These are phyloP conservation scores for Pichia phayaonensis DNA, from an alignment of 805 yeast species.

Conservation along the genomic window DNA sequence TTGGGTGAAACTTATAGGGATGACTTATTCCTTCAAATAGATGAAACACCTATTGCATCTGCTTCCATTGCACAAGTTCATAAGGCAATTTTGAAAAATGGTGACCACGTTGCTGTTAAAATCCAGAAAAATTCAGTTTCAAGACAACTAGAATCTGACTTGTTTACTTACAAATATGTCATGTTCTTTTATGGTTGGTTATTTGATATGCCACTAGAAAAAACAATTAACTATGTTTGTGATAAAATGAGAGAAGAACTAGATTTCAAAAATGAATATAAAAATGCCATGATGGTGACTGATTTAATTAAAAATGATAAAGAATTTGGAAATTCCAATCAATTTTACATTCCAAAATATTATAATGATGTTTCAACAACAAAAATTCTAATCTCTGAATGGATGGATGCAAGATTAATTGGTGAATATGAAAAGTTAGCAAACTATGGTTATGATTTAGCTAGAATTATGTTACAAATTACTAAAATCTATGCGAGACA, in stretches of 20 bases:
- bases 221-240: slow-evolving; percentile 49
- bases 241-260: slow-evolving; percentile 53
- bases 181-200: slow-evolving; percentile 47
- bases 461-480: slow-evolving; percentile 41
- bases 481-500: slow-evolving; percentile 47
- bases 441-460: slow-evolving; percentile 32
- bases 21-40: slow-evolving; percentile 36
- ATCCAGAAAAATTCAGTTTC: slow-evolving; percentile 58
- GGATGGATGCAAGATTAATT: slow-evolving; percentile 67
- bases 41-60: slow-evolving; percentile 58
- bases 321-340: slow-evolving; percentile 24
- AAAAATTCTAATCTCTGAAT: slow-evolving; percentile 57
- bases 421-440: slow-evolving; percentile 37
- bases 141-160: slow-evolving; percentile 54
- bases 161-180: slow-evolving; percentile 46
- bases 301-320: slow-evolving; percentile 35
- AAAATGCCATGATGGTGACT: slow-evolving; percentile 40
- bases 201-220: slow-evolving; percentile 57
- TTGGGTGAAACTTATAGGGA: slow-evolving; percentile 37
- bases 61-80: slow-evolving; percentile 75
- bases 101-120: slow-evolving; percentile 54
- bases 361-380: slow-evolving; percentile 38
- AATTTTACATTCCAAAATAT: slow-evolving; percentile 49
- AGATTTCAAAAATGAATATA: slow-evolving; percentile 49
- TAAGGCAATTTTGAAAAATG: slow-evolving; percentile 37